Percentiles rank a stretch among this genome's conserved stretches.
phyloP scores from a whole-genome alignment of 768 basidiomycete species.

The Galerina sulciceps region DNA sequence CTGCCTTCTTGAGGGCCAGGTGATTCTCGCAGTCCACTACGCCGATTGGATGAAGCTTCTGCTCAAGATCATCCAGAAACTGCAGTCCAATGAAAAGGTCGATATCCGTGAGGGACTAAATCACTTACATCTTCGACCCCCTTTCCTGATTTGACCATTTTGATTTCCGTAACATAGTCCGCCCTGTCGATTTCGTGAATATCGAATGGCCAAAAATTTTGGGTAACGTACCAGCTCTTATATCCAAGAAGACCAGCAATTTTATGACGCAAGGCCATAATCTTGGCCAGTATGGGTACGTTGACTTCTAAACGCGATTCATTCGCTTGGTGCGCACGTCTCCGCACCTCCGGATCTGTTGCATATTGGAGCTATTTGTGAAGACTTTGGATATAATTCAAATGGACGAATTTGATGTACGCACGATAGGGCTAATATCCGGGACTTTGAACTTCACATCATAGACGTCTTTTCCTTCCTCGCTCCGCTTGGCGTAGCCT shows the following conservation, averaged over 20 bases:
- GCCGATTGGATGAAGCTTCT: slow-evolving; percentile 75
- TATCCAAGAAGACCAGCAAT: slow-evolving; percentile 74
- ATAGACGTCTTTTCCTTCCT: slow-evolving; percentile 60
- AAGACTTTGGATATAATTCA: neutral
- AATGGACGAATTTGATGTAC: slow-evolving; percentile 20
- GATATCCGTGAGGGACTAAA: neutral
- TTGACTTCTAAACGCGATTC: slow-evolving; percentile 74
- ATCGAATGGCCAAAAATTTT: neutral
- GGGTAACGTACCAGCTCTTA: slow-evolving; percentile 55
- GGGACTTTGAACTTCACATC: slow-evolving; percentile 83
- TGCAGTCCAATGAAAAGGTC: slow-evolving; percentile 27
- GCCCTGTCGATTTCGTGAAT: slow-evolving; percentile 1
- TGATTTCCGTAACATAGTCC: neutral
- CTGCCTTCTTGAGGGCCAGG: slow-evolving; percentile 74
- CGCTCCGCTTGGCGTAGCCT: slow-evolving; percentile 71
- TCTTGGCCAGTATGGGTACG: slow-evolving; percentile 68
- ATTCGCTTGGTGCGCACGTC: slow-evolving; percentile 65
- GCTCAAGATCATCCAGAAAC: slow-evolving; percentile 81
- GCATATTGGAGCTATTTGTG: slow-evolving; percentile 77
- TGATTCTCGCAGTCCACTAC: slow-evolving; percentile 67
- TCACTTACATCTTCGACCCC: neutral
- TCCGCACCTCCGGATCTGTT: slow-evolving; percentile 68
- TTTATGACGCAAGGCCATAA: slow-evolving; percentile 69
- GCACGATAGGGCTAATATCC: slow-evolving; percentile 77
- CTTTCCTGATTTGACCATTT: slow-evolving; percentile 1